Evolutionary conservation across 345 rosid species (phyloP).

Genomic region (Conringia planisiliqua): DNA sequence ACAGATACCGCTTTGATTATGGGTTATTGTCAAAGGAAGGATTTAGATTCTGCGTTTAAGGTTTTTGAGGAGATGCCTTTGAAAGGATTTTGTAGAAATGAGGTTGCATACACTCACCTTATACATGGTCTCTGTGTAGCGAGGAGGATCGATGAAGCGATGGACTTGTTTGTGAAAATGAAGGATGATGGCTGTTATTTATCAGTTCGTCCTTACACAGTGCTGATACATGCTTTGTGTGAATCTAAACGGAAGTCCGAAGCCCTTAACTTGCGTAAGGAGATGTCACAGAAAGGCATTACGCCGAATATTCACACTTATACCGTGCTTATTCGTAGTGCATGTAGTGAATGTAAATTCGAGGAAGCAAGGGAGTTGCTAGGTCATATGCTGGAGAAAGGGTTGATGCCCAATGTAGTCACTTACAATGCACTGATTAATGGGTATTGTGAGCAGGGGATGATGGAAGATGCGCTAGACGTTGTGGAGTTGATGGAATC

Average conservation of each 20-base stretch:
- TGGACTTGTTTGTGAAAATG: constrained; percentile 59
- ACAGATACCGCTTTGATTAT: constrained; percentile 75
- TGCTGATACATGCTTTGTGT: constrained; percentile 61
- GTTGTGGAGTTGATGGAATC: constrained; percentile 69
- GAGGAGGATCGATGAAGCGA: constrained; percentile 61
- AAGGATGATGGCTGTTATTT: constrained; percentile 59
- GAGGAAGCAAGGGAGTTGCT: constrained; percentile 60
- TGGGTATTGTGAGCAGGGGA: constrained; percentile 75
- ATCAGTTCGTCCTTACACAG: constrained; percentile 76
- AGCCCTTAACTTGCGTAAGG: constrained; percentile 50
- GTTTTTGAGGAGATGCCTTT: constrained; percentile 55
- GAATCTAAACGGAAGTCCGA: constrained; percentile 49
- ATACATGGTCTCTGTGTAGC: constrained; percentile 80
- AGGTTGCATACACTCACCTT: constrained; percentile 70
- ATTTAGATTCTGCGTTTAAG: constrained; percentile 60
- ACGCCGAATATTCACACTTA: constrained; percentile 73
- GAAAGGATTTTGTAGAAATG: constrained; percentile 68
- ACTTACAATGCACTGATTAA: constrained; percentile 83
- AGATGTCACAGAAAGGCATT: constrained; percentile 66
- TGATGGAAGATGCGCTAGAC: constrained; percentile 53
- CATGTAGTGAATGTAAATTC: constrained; percentile 54
- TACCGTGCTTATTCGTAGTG: constrained; percentile 63
- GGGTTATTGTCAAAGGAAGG: constrained; percentile 70
- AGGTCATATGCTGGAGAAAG: constrained; percentile 52
- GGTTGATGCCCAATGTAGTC: constrained; percentile 59